A percentile compares a stretch with the other conserved stretches of the same genome.
Conservation (phyloP, 1,139 yeast species). For the Kodamaea plutei region DNA sequence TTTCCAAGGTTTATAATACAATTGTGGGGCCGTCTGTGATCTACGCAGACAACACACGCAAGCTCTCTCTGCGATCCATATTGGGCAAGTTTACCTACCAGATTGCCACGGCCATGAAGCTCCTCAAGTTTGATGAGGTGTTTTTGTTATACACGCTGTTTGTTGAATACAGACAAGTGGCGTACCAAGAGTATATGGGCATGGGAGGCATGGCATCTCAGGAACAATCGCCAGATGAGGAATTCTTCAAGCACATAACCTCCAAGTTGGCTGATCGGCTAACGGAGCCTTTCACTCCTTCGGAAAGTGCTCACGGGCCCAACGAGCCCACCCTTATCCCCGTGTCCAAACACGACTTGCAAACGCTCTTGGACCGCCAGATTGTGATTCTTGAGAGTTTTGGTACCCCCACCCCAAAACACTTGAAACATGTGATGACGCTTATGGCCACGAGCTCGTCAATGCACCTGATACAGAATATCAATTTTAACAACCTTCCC, state of each 20-base stretch:
- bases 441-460: slow-evolving; percentile 43
- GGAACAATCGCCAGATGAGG: slow-evolving; percentile 12
- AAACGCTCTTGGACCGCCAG: slow-evolving; percentile 51
- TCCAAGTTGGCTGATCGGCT: slow-evolving; percentile 19
- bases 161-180: slow-evolving; percentile 43
- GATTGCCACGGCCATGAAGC: slow-evolving; percentile 46
- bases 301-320: not conserved
- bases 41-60: slow-evolving; percentile 4
- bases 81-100: slow-evolving; percentile 35
- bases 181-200: slow-evolving; percentile 19
- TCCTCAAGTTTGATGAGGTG: slow-evolving; percentile 57
- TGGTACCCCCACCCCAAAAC: slow-evolving; percentile 50
- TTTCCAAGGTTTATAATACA: slow-evolving; percentile 10
- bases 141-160: slow-evolving; percentile 52
- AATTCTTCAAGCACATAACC: slow-evolving; percentile 18
- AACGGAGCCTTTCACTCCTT: not conserved
- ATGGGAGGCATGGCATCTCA: not conserved
- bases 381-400: slow-evolving; percentile 50
- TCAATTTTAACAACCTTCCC: slow-evolving; percentile 50
- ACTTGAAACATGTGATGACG: slow-evolving; percentile 40
- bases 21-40: slow-evolving; percentile 11
- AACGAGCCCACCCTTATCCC: slow-evolving; percentile 19
- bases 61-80: slow-evolving; percentile 31
- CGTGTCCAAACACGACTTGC: slow-evolving; percentile 51
- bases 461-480: slow-evolving; percentile 42